A percentile compares a stretch with the other conserved stretches of the same genome.
Conservation (phyloP, 306 rosid species). For the Vigna nakashimae region DNA sequence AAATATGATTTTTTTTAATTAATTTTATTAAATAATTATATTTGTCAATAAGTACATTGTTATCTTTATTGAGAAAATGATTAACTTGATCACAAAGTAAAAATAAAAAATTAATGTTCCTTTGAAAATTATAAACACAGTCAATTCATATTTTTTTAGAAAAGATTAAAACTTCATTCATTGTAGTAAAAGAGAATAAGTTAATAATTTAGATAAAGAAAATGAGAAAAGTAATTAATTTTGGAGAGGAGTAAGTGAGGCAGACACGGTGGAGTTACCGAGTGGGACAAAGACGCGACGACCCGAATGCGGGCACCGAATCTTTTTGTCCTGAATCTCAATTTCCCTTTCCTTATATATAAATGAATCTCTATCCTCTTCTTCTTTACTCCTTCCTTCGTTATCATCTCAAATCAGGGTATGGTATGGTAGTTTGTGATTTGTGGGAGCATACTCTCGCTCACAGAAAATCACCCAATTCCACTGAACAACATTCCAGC, state of each 20-base stretch:
- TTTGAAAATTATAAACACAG: no score
- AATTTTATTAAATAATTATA: no score
- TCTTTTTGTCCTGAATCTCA: slow-evolving; percentile 71
- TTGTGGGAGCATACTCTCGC: neutral
- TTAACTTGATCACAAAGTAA: no score
- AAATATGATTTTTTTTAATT: no score
- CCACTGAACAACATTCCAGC: neutral
- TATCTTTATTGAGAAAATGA: no score
- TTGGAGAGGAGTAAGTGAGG: neutral
- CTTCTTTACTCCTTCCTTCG: slow-evolving; percentile 32
- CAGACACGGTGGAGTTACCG: neutral
- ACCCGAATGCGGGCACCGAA: slow-evolving; percentile 58
- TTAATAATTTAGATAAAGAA: neutral
- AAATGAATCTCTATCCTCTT: slow-evolving; percentile 43
- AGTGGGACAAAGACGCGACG: slow-evolving; percentile 72
- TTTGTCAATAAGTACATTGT: no score
- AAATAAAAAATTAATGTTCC: no score
- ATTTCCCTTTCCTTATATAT: slow-evolving; percentile 38
- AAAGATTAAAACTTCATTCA: no score
- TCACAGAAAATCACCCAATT: neutral
- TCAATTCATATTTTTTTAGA: no score
- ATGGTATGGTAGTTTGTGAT: neutral
- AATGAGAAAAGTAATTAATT: neutral
- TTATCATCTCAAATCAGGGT: slow-evolving; percentile 45
- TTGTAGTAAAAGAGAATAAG: no score